Evolutionary conservation across 192 early-diverging fungal species (phyloP), one percentile per base, ranked within the genome.

Genomic region (Umbelopsis sp.): DNA sequence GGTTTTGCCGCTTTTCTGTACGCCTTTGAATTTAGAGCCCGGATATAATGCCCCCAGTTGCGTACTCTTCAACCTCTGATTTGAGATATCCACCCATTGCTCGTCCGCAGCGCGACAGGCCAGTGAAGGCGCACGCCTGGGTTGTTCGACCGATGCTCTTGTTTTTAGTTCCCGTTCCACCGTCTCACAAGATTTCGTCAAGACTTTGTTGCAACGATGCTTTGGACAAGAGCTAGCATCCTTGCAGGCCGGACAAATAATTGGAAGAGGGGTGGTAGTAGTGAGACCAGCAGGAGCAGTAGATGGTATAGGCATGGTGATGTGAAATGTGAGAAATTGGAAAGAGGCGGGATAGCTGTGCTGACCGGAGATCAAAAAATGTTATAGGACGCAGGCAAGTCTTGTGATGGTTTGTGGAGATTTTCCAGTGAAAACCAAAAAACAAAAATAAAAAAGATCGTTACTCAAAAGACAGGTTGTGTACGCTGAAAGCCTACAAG

Each of bases 11-110:
- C 87, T 88, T 67, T 82, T 81, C 69, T 93, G 92, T 41, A 85
- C 80, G 11, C 92, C 92, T 46, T 72, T 81, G 71, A 93, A 93
- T 45, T 71, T 70, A 21, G 85, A 85, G 35, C 91, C 91, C 8
- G 85, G 78, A 68, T 87, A 91, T 21, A 93, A 82, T 46, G 78
- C 35, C 0, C 72, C 77, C 47, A 72, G 15, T n/a, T 65, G 18
- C 6, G 67, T 47, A 30, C 72, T 70, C 55, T 52, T 58, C 33
- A 78, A 23, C 15, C 76, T n/a, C 41, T 52, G 55, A 30, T 73
- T 35, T 25, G 76, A 78, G 21, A 78, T 65, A 66, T 71, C 70
- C 10, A 75, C 69, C 64, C 64, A 67, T 22, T 49, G 46, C 23
- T 74, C 72, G 30, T 74, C 72, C 49, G 68, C 72, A 45, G 51